These are phyloP conservation scores for Desmodesmus armatus DNA, from an alignment of 139 green algal species.

Conservation along the genomic window DNA sequence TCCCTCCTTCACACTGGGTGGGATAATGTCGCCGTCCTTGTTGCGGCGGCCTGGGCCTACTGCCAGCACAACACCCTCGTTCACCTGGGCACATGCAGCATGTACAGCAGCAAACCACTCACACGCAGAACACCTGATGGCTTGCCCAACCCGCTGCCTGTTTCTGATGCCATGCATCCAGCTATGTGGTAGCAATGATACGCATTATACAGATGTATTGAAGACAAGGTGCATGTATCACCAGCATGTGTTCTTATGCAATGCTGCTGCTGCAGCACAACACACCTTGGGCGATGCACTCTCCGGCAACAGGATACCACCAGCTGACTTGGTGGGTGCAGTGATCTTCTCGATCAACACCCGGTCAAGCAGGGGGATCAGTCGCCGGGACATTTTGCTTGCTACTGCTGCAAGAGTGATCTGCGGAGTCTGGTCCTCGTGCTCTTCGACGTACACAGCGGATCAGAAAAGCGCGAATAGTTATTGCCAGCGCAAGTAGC, in stretches of 20 bases:
- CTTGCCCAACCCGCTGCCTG: not conserved
- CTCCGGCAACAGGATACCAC: conserved; percentile 96
- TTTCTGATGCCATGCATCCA: not conserved
- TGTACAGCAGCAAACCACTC: not conserved
- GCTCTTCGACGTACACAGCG: too few relatives aligned
- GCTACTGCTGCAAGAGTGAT: not conserved
- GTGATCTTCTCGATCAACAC: conserved; percentile 93
- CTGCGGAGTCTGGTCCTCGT: too few relatives aligned
- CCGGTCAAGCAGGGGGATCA: conserved; percentile 75
- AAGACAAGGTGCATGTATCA: too few relatives aligned
- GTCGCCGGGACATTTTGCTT: conserved; percentile 51
- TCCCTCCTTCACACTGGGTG: conserved; percentile 89
- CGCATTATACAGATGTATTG: too few relatives aligned
- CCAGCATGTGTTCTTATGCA: too few relatives aligned
- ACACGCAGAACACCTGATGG: not conserved
- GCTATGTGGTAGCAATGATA: not conserved
- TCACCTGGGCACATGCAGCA: conserved; percentile 79
- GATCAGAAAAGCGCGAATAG: too few relatives aligned
- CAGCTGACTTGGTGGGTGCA: conserved; percentile 82
- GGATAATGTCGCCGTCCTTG: conserved; percentile 81
- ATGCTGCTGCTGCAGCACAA: too few relatives aligned
- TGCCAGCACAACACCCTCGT: conserved; percentile 92
- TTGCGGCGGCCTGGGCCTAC: conserved; percentile 88
- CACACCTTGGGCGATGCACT: conserved; percentile 78
- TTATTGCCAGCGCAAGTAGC: too few relatives aligned